Evolutionary conservation across 371 early-diverging fungal species (phyloP).

Genomic region (Fennellomyces sp.): DNA sequence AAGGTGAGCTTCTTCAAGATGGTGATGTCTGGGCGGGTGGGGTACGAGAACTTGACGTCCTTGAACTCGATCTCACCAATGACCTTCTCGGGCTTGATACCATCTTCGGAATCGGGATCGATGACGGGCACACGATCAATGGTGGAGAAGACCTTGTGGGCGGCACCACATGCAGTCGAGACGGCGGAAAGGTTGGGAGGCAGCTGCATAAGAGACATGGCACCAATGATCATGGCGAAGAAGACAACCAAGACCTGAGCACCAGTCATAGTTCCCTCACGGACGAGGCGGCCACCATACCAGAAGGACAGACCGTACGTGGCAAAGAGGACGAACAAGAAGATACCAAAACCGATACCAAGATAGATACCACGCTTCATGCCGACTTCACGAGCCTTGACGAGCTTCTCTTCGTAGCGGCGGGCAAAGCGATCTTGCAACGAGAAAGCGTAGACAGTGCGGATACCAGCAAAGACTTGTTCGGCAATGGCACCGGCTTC

Average conservation of each 20-base stretch:
- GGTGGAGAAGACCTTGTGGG: conserved; percentile 68
- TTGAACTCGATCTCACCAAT: conserved; percentile 71
- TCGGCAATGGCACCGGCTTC: conserved; percentile 52
- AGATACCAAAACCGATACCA: conserved; percentile 63
- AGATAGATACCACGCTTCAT: conserved; percentile 53
- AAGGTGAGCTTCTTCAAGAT: conserved; percentile 64
- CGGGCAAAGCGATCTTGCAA: conserved; percentile 70
- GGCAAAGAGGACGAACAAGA: conserved; percentile 66
- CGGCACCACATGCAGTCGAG: conserved; percentile 67
- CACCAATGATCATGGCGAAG: conserved; percentile 67
- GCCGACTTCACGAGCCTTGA: conserved; percentile 58
- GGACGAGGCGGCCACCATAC: conserved; percentile 70
- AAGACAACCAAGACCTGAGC: conserved; percentile 65
- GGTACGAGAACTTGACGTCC: conserved; percentile 73
- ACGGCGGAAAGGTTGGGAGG: conserved; percentile 67
- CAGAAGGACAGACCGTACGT: conserved; percentile 81
- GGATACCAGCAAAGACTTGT: conserved; percentile 82
- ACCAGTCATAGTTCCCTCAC: conserved; percentile 46
- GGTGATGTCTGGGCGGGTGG: conserved; percentile 69
- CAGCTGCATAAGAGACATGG: conserved; percentile 34
- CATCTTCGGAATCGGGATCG: conserved; percentile 59
- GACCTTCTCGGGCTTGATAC: conserved; percentile 53
- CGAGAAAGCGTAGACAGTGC: conserved; percentile 88
- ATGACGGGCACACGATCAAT: conserved; percentile 78
- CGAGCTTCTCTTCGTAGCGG: conserved; percentile 61